These are phyloP conservation scores for Amniculicola lignicola DNA, from an alignment of 495 filamentous ascomycete genomes.

Conservation along the genomic window DNA sequence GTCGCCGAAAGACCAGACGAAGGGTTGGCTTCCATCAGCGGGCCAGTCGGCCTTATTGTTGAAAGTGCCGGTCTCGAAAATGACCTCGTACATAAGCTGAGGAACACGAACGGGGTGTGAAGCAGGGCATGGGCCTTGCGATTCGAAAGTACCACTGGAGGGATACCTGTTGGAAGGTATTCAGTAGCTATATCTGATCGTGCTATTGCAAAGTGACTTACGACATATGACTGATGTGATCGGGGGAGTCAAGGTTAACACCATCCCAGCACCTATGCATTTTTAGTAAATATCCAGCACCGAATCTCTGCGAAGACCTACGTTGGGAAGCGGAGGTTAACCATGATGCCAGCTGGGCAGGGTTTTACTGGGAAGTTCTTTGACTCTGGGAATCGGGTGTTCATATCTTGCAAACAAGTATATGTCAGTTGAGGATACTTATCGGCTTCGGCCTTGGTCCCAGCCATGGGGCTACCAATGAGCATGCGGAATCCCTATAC, in stretches of 20 bases:
- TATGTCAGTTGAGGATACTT: slow-evolving; percentile 23
- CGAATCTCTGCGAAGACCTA: neutral
- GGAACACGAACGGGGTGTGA: slow-evolving; percentile 26
- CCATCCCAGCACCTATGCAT: slow-evolving; percentile 49
- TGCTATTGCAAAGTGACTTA: neutral
- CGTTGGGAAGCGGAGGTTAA: slow-evolving; percentile 24
- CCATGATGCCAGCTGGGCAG: slow-evolving; percentile 24
- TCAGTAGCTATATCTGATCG: neutral
- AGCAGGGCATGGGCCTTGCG: slow-evolving; percentile 23
- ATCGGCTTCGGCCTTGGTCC: slow-evolving; percentile 8
- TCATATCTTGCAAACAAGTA: slow-evolving; percentile 23
- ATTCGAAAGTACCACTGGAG: slow-evolving; percentile 21
- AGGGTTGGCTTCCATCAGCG: slow-evolving; percentile 27
- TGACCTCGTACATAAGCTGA: slow-evolving; percentile 29
- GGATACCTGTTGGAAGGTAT: too few species aligned
- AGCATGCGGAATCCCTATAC: slow-evolving; percentile 28
- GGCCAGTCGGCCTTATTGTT: slow-evolving; percentile 21
- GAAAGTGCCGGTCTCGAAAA: slow-evolving; percentile 22
- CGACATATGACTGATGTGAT: slow-evolving; percentile 49
- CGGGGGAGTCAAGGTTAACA: slow-evolving; percentile 49
- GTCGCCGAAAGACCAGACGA: slow-evolving; percentile 26
- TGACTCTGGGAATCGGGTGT: slow-evolving; percentile 21
- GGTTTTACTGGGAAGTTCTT: slow-evolving; percentile 19
- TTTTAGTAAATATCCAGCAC: neutral
- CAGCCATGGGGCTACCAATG: slow-evolving; percentile 5